Conservation (phyloP, 2,329 filamentous ascomycete species). For the Hymenoscyphus occultus region DNA sequence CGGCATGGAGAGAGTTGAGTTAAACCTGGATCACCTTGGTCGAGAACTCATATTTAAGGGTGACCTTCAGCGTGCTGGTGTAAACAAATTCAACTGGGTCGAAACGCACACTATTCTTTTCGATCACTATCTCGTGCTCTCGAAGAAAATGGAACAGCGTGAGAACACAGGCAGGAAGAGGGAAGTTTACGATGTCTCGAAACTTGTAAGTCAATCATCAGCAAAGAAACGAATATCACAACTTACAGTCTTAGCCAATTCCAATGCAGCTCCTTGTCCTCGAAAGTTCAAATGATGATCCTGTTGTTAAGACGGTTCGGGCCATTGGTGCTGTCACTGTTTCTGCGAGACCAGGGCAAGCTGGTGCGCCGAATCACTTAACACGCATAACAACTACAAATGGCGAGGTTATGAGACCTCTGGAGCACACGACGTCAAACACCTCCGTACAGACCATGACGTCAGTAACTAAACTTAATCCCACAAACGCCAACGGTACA, state of each 20-base stretch:
- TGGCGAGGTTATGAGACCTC: conserved; percentile 45
- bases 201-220: conserved; percentile 59
- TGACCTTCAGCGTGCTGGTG: conserved; percentile 84
- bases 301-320: conserved; percentile 72
- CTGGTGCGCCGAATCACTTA: conserved; percentile 58
- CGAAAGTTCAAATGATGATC: conserved; percentile 88
- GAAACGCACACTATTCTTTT: conserved; percentile 93
- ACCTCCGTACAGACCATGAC: conserved; percentile 58
- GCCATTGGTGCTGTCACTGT: conserved; percentile 58
- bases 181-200: conserved; percentile 86
- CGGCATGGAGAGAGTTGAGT: conserved; percentile 79
- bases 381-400: conserved; percentile 31
- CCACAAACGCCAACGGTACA: conserved; percentile 47
- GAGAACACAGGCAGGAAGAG: conserved; percentile 74
- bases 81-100: conserved; percentile 86
- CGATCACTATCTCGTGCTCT: conserved; percentile 92
- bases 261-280: conserved; percentile 94
- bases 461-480: conserved; percentile 45
- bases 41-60: conserved; percentile 85
- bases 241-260: conserved; percentile 68
- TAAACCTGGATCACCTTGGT: conserved; percentile 92
- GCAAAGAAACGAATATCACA: background rate
- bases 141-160: conserved; percentile 69
- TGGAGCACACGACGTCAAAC: conserved; percentile 67
- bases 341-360: conserved; percentile 56